phyloP scores from a whole-genome alignment of 2,329 filamentous ascomycete genomes.

The Microsporum audouinii region DNA sequence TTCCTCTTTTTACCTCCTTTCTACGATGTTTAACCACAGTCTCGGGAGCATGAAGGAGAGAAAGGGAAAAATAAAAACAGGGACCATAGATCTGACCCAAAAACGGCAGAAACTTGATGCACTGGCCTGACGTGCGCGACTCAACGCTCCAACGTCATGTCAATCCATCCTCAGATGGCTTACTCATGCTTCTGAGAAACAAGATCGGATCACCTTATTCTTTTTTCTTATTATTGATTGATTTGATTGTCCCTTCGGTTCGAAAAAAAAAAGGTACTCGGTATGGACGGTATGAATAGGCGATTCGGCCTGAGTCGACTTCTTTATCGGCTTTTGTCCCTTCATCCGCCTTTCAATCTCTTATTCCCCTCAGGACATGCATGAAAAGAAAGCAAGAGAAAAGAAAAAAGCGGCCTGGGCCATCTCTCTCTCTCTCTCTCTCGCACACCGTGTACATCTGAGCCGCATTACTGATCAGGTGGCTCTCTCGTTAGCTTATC shows the following conservation, averaged over 20 bases:
- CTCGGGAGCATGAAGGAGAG: not conserved
- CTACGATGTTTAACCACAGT: not conserved
- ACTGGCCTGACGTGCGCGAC: not conserved
- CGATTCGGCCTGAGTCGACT: not conserved
- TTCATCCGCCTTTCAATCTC: not conserved
- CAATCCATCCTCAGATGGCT: not conserved
- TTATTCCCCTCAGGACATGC: not conserved
- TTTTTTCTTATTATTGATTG: too few species aligned
- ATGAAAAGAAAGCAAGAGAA: not conserved
- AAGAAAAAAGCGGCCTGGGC: not conserved
- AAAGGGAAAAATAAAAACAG: not conserved
- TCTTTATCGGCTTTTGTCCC: not conserved
- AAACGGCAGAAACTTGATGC: not conserved
- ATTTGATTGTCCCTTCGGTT: too few species aligned
- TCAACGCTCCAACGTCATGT: not conserved
- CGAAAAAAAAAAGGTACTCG: not conserved
- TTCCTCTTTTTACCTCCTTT: not conserved
- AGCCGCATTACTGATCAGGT: not conserved
- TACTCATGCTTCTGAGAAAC: not conserved
- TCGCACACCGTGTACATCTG: not conserved
- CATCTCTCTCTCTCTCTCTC: not conserved
- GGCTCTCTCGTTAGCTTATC: not conserved
- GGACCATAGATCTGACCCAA: too few species aligned
- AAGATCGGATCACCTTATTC: not conserved
- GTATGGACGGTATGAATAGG: too few species aligned